Evolutionary conservation across 2,329 filamentous ascomycete genomes (phyloP).

Genomic region (Paecilomyces formosus): DNA sequence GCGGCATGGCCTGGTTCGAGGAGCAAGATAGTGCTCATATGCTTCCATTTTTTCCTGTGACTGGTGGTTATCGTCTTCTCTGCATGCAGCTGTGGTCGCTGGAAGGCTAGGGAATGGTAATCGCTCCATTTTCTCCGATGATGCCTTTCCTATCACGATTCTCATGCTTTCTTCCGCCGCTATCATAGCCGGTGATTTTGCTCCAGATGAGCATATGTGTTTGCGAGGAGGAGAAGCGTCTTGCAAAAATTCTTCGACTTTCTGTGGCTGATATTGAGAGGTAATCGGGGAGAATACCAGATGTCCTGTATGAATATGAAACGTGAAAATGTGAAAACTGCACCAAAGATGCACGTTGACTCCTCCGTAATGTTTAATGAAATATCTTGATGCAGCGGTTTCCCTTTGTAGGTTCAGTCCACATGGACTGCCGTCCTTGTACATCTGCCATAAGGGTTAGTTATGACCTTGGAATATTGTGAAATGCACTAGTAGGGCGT

Average conservation of each 20-base stretch:
- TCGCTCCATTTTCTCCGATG: neutral
- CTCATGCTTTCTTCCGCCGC: neutral
- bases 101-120: neutral
- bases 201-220: neutral
- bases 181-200: neutral
- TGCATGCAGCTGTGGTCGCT: neutral
- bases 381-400: neutral
- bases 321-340: slow-evolving; percentile 27
- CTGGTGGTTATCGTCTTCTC: neutral
- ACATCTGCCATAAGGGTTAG: neutral
- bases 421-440: neutral
- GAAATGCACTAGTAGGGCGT: neutral
- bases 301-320: slow-evolving; percentile 31
- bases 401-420: neutral
- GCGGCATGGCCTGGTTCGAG: neutral
- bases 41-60: neutral
- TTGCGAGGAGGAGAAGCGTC: neutral
- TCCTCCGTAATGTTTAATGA: neutral
- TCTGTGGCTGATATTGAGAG: neutral
- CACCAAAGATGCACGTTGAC: slow-evolving; percentile 10
- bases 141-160: neutral
- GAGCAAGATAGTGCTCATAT: neutral
- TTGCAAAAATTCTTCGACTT: neutral
- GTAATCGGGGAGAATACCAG: slow-evolving; percentile 3
- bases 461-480: neutral